phyloP scores from a whole-genome alignment of 2,329 filamentous ascomycete species.

The Xylaria polymorpha region DNA sequence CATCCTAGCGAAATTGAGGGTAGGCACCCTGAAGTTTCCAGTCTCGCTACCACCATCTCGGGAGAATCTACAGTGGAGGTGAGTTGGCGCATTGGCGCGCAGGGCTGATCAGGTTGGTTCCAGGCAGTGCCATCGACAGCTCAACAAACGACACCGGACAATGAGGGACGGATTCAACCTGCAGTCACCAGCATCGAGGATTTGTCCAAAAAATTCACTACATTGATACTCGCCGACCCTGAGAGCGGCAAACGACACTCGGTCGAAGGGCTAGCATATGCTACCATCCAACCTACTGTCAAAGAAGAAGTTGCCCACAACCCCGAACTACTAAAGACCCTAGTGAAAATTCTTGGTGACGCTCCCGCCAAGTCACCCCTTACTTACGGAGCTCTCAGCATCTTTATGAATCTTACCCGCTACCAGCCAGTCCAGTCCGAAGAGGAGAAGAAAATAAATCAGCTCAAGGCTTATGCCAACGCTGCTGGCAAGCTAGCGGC shows the following conservation, averaged over 20 bases:
- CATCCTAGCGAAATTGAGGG: slow-evolving; percentile 77
- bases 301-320: slow-evolving; percentile 84
- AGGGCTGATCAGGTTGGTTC: slow-evolving; percentile 51
- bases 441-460: slow-evolving; percentile 90
- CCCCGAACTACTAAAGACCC: slow-evolving; percentile 71
- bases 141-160: slow-evolving; percentile 51
- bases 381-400: slow-evolving; percentile 86
- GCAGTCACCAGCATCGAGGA: slow-evolving; percentile 73
- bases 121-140: slow-evolving; percentile 65
- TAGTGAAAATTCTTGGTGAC: slow-evolving; percentile 72
- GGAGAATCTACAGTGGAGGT: slow-evolving; percentile 46
- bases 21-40: slow-evolving; percentile 57
- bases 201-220: slow-evolving; percentile 72
- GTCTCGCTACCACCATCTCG: slow-evolving; percentile 41
- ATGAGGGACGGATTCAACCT: slow-evolving; percentile 60
- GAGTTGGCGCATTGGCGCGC: slow-evolving; percentile 38
- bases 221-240: slow-evolving; percentile 71
- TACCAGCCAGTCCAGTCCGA: slow-evolving; percentile 84
- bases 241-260: slow-evolving; percentile 73
- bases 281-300: slow-evolving; percentile 84
- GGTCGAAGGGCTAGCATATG: slow-evolving; percentile 92
- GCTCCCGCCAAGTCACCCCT: slow-evolving; percentile 73
- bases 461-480: slow-evolving; percentile 94
- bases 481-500: slow-evolving; percentile 74
- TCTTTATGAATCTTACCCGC: slow-evolving; percentile 84